Evolutionary conservation across 1,139 yeast species (phyloP), one percentile per base, ranked within the genome.

Genomic region (Kurtzmaniella quercitrusa): DNA sequence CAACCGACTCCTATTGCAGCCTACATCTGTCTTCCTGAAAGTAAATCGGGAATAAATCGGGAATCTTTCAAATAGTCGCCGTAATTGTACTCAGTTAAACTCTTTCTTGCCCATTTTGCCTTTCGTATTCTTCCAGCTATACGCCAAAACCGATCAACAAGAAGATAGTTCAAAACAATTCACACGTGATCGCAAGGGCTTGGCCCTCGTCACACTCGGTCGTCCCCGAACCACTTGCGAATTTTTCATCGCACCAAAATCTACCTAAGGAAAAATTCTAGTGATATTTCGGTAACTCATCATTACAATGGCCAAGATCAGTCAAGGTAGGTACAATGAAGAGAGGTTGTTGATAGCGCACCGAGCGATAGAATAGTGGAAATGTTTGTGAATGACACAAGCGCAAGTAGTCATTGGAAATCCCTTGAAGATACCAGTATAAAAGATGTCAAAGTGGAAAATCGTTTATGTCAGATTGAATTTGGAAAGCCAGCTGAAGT

Each of bases 251-350:
- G 25, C 37, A 39, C 23, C 38, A 29, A 17, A 17, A 16, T 34
- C n/a, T 34, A 17, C 19, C 21, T 19, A 12, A 19, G 38, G 36
- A 31, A 31, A 31, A 31, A 31, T 39, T 39, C 17, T 25, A 19
- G 34, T 29, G 41, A 17, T 25, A 27, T 17, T 21, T 25, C 41
- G 27, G 33, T 16, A 21, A 36, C 38, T 18, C 21, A 46, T 46
- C 53, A 54, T 50, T 54, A 73, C 65, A 70, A 77, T 77, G 82
- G 82, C 79, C 76, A 77, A 77, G 76, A 70, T 77, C 71, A 76
- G 81, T 68, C 78, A 77, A 74, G 81, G 82, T 77, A 75, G 37
- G 34, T 33, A 40, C 25, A 19, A 34, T 18, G 10, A 12, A 17
- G 19, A 34, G 23, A 34, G 25, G 17, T 16, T 34, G 19, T 11